phyloP scores from a whole-genome alignment of 108 stramenopile species.

The Chaetoceros muelleri region DNA sequence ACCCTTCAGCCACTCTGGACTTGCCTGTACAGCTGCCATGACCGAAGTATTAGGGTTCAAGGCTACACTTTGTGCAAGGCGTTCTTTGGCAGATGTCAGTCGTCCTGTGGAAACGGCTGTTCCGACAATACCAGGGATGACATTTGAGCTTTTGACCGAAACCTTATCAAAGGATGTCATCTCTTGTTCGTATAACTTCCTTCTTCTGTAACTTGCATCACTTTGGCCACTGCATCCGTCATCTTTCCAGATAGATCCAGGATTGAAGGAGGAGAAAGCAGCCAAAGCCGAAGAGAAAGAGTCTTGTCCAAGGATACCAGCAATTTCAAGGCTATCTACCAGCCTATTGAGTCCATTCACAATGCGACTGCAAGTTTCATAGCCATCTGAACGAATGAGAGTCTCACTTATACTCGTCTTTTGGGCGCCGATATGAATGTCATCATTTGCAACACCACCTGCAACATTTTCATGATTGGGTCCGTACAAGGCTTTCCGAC shows the following conservation, averaged over 20 bases:
- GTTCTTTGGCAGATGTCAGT: constrained; percentile 54
- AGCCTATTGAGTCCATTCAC: constrained; percentile 66
- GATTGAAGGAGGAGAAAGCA: constrained; percentile 19
- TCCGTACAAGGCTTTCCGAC: constrained; percentile 62
- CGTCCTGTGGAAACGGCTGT: constrained; percentile 31
- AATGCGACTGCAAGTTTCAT: constrained; percentile 64
- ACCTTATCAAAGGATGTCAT: constrained; percentile 13
- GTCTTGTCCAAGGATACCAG: constrained; percentile 65
- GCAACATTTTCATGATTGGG: constrained; percentile 71
- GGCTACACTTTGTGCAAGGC: constrained; percentile 16
- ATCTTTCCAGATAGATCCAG: constrained; percentile 26
- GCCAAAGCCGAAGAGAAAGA: constrained; percentile 22
- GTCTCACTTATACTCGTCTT: constrained; percentile 68
- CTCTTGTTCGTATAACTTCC: constrained; percentile 24
- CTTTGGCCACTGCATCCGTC: constrained; percentile 62
- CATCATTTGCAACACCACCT: constrained; percentile 43
- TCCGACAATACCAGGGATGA: constrained; percentile 18
- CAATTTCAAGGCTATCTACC: constrained; percentile 63
- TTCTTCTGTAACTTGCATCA: constrained; percentile 54
- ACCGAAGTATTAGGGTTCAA: constrained; percentile 30
- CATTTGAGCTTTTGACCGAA: constrained; percentile 3
- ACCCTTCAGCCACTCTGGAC: constrained; percentile 74
- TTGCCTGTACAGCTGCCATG: constrained; percentile 47
- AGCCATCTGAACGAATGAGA: constrained; percentile 65
- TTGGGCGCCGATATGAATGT: constrained; percentile 38